Evolutionary conservation across 331 rosid genomes (phyloP).

Genomic region (Rhamnella rubrinervis): DNA sequence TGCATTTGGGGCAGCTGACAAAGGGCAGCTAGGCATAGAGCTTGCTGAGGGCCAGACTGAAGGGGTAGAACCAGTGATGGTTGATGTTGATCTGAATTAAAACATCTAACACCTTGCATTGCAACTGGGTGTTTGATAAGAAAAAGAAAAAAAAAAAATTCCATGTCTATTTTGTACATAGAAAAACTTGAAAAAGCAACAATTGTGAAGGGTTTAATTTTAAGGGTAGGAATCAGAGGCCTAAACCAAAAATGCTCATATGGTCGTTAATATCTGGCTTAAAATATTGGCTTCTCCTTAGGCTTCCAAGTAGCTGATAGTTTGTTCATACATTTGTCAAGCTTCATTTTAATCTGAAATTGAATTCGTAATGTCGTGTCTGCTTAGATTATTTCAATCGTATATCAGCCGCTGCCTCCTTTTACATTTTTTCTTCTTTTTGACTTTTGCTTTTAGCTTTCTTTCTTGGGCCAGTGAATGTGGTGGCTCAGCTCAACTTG

Average conservation of each 20-base stretch:
- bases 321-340: conserved; percentile 41
- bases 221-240: conserved; percentile 46
- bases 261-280: conserved; percentile 44
- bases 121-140: conserved; percentile 55
- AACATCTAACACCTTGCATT: conserved; percentile 40
- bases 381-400: not conserved
- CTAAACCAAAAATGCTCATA: conserved; percentile 25
- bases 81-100: conserved; percentile 69
- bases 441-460: not conserved
- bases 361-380: conserved; percentile 27
- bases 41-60: conserved; percentile 71
- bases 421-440: not conserved
- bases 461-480: not conserved
- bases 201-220: conserved; percentile 34
- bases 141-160: conserved; percentile 34
- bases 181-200: conserved; percentile 35
- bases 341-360: conserved; percentile 35
- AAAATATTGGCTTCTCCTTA: conserved; percentile 28
- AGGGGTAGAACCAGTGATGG: conserved; percentile 76
- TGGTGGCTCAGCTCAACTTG: too few species aligned
- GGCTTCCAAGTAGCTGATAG: conserved; percentile 48
- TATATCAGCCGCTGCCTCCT: not conserved
- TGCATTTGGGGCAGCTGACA: conserved; percentile 95
- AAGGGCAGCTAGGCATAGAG: conserved; percentile 89
- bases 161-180: conserved; percentile 68